phyloP scores from a whole-genome alignment of 768 basidiomycete genomes.

The Strobilomyces echinocephalus region DNA sequence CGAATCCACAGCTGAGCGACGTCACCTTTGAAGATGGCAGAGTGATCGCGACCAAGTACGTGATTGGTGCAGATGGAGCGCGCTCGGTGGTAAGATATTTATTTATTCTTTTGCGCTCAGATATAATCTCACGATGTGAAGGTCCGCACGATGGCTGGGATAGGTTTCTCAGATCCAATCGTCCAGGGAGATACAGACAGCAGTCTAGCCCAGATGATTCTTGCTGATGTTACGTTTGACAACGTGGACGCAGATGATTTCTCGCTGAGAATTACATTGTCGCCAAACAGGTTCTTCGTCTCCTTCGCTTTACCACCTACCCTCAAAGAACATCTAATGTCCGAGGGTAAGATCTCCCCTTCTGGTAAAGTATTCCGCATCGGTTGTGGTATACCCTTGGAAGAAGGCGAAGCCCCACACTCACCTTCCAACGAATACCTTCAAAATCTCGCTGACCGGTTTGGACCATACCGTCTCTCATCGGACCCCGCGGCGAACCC shows the following conservation, averaged over 20 bases:
- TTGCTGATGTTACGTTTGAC: constrained; percentile 44
- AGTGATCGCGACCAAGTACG: constrained; percentile 40
- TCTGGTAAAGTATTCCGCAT: constrained; percentile 36
- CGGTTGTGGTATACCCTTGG: constrained; percentile 35
- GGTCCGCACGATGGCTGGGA: constrained; percentile 41
- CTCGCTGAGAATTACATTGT: constrained; percentile 21
- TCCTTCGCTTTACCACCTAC: constrained; percentile 33
- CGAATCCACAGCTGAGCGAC: constrained; percentile 23
- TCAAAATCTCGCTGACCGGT: constrained; percentile 40
- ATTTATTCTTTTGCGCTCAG: not conserved
- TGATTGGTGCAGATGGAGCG: constrained; percentile 50
- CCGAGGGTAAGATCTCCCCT: constrained; percentile 2
- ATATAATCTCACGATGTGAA: constrained; percentile 13
- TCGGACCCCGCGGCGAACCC: constrained; percentile 33
- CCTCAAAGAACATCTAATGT: constrained; percentile 17
- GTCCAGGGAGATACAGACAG: constrained; percentile 21
- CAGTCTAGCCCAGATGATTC: constrained; percentile 36
- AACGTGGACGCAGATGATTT: not conserved
- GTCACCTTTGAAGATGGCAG: constrained; percentile 10
- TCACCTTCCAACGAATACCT: constrained; percentile 40
- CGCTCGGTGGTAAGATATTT: constrained; percentile 37
- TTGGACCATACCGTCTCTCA: constrained; percentile 32
- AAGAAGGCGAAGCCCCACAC: constrained; percentile 33
- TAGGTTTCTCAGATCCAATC: constrained; percentile 43
- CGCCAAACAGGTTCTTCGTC: constrained; percentile 33